Percentiles rank a stretch among this genome's conserved stretches.
These are phyloP conservation scores for Triticum aestivum DNA, from an alignment of 176 grass and related monocot genomes.

Conservation along the genomic window DNA sequence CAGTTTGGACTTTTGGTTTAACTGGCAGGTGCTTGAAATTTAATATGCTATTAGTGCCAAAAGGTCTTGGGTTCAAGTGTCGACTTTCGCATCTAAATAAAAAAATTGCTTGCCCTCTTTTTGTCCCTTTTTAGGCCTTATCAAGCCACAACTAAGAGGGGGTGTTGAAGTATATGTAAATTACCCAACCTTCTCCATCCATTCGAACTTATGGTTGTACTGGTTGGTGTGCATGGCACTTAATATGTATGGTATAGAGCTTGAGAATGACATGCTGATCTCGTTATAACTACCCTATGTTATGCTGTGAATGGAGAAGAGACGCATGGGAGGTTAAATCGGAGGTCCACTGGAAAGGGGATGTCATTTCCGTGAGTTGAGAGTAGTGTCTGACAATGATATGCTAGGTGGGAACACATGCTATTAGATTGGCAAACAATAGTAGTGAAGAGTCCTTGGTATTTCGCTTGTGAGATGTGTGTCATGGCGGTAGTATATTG, in stretches of 20 bases:
- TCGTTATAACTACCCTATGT: not conserved
- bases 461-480: not conserved
- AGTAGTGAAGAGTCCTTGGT: not conserved
- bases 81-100: too few relatives aligned
- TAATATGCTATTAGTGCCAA: not conserved
- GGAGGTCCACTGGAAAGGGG: not conserved
- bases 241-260: not conserved
- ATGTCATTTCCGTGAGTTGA: not conserved
- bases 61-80: too few relatives aligned
- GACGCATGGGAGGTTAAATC: not conserved
- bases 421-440: not conserved
- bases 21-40: not conserved
- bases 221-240: too few relatives aligned
- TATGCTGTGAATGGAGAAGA: not conserved
- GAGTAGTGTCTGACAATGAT: not conserved
- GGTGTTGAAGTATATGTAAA: too few relatives aligned
- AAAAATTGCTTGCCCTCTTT: too few relatives aligned
- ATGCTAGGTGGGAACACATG: not conserved
- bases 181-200: too few relatives aligned
- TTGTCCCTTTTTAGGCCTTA: too few relatives aligned
- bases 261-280: not conserved
- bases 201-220: too few relatives aligned
- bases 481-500: not conserved
- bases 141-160: too few relatives aligned
- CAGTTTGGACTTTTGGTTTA: not conserved